A percentile compares a stretch with the other conserved stretches of the same genome.
Evolutionary conservation across 176 grass and related monocot genomes (phyloP).

Genomic region (Oryza meyeriana): DNA sequence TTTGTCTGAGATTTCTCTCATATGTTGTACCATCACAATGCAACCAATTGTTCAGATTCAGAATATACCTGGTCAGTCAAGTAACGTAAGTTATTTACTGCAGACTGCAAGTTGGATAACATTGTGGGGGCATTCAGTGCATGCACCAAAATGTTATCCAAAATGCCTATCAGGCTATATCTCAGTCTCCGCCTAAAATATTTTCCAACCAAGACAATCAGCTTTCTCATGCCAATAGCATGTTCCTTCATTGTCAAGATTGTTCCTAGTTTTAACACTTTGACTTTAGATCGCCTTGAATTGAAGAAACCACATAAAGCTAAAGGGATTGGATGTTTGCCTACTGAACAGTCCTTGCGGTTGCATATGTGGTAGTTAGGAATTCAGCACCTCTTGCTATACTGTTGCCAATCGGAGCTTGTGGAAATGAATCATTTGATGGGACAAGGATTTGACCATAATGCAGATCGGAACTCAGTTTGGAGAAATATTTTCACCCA

Average conservation of each 20-base stretch:
- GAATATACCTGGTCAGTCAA: neutral
- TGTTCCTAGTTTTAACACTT: slow-evolving; percentile 42
- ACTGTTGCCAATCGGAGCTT: slow-evolving; percentile 7
- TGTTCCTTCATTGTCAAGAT: slow-evolving; percentile 32
- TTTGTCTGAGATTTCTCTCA: neutral
- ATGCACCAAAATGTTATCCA: slow-evolving; percentile 1
- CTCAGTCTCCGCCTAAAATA: slow-evolving; percentile 6
- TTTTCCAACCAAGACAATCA: slow-evolving; percentile 12
- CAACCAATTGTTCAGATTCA: neutral
- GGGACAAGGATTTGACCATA: neutral
- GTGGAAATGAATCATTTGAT: slow-evolving; percentile 19
- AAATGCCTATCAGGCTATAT: slow-evolving; percentile 10
- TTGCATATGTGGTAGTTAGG: slow-evolving; percentile 23
- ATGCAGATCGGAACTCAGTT: neutral
- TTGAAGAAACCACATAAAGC: slow-evolving; percentile 49
- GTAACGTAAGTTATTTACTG: too few relatives aligned
- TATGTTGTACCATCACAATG: neutral
- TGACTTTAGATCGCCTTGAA: slow-evolving; percentile 53
- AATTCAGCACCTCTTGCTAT: slow-evolving; percentile 3
- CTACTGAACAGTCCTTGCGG: neutral
- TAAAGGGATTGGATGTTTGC: slow-evolving; percentile 17
- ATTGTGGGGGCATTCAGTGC: neutral
- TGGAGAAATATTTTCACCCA: neutral
- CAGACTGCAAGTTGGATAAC: neutral
- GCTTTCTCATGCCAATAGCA: slow-evolving; percentile 13